Evolutionary conservation across 345 rosid genomes (phyloP), one percentile per base, ranked within the genome.

Genomic region (Lumnitzera racemosa): DNA sequence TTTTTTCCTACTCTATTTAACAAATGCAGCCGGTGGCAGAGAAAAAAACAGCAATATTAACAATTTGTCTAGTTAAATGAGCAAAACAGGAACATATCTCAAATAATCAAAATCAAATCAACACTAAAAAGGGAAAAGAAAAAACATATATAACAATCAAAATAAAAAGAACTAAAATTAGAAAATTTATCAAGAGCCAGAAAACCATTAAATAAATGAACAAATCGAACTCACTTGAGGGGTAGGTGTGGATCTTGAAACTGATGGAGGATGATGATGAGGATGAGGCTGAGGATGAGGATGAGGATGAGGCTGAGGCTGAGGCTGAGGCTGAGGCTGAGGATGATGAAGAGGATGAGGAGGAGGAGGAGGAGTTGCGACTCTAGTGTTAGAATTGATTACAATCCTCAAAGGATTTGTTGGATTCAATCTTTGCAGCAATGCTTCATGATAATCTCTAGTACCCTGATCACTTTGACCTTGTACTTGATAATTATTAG

Each of bases 361-460:
- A 6, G 23, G 64, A 51, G 78, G 59, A 41, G 75, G 11, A 20
- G 75, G 67, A 49, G 71, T 51, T 0, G 81, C 65, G 62, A 71
- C 79, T 78, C 97, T 78, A 46, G 81, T 63, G 48, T 74, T 55
- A 16, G 81, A 76, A 75, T 83, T 81, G 53, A 76, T 55, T 25
- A 61, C 86, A 64, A 90, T 63, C 64, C 96, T 76, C 52, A 94
- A 77, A 69, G 99, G 97, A 72, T 90, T 94, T 47, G 90, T 84
- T 14, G 84, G 89, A 69, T 88, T 86, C 50, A 94, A 63, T 55
- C 81, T 84, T 52, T 72, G 91, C 81, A 94, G 58, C 86, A 81
- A 80, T 36, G 95, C 68, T 24, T 58, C 59, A n/a, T 63, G 74
- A 68, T 61, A 70, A 47, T 71, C 80, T 4, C 72, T 58, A 24